Base-by-base conservation (phyloP, 1,284 basidiomycete species). In the Melampsora americana region DNA sequence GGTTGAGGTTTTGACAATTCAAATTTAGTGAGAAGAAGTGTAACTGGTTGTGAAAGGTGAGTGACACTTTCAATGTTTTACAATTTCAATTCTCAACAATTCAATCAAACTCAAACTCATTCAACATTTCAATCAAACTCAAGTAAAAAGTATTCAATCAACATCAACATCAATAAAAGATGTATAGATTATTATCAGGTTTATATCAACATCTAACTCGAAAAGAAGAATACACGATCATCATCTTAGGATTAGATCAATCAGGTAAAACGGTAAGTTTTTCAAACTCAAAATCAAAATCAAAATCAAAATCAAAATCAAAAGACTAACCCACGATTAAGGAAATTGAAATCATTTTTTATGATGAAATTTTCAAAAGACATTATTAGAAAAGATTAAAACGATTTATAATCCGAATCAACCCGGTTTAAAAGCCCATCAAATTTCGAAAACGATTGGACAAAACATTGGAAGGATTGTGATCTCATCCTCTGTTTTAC, bases 141-240 rank as follows among this genome's bases (percentile, higher is more conserved):
- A 35, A 35, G 35, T 35, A 35, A 35, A 3, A 9, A 9, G 35
- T 5, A 35, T 35, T 12, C 39, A 42, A 42, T 42, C 39, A n/a
- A n/a, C n/a, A 48, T 48, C 11, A 48, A 48, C 11, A 48, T 48
- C 46, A 11, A 48, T 20, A n/a, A 44, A 39, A 35, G 59, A 74
- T 74, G 72, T 74, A 74, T 67, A 65, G 72, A 42, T 35, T 74
- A 11, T 64, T 74, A 30, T 74, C 72, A 44, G 72, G 72, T 61
- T 59, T 74, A n/a, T 64, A 74, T 39, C 64, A 64, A 14, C 65
- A 74, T 66, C 72, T 74, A 42, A 74, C 72, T 48, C 42, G 72
- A n/a, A 74, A 74, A 35, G 72, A 74, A 61, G 72, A 74, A 32
- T 74, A 66, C 39, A 74, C 67, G 50, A 56, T 74, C 56, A 74